Conservation (phyloP, 345 rosid genomes). For the Populus ilicifolia region DNA sequence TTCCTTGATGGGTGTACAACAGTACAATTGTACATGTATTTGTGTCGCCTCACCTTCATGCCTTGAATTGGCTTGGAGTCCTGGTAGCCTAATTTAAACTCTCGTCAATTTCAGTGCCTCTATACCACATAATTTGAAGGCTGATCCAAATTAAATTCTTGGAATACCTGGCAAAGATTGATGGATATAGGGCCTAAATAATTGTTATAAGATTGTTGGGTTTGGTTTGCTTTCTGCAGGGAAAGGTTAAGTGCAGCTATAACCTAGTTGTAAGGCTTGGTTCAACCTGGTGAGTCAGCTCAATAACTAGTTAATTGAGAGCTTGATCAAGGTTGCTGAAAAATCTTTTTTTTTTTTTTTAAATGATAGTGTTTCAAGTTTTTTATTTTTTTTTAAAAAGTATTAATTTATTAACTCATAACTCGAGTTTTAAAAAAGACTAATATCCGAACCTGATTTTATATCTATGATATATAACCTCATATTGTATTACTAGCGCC, state of each 20-base stretch:
- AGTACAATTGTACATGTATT: neutral
- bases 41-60: neutral
- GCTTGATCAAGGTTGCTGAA: too few relatives aligned
- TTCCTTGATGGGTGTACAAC: neutral
- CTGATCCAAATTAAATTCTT: neutral
- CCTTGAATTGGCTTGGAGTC: neutral
- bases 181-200: neutral
- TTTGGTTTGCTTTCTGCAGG: too few relatives aligned
- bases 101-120: neutral
- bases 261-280: too few relatives aligned
- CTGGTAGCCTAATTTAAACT: conserved; percentile 6
- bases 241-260: too few relatives aligned
- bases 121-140: neutral
- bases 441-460: too few relatives aligned
- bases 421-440: too few relatives aligned
- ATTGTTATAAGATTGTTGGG: neutral
- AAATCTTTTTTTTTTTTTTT: too few relatives aligned
- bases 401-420: too few relatives aligned
- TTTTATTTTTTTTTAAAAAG: too few relatives aligned
- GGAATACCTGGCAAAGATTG: neutral
- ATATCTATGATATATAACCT: neutral
- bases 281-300: too few relatives aligned
- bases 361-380: too few relatives aligned
- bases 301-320: too few relatives aligned
- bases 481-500: neutral